Evolutionary conservation across 306 rosid species (phyloP).

Genomic region (Medicago ruthenica): DNA sequence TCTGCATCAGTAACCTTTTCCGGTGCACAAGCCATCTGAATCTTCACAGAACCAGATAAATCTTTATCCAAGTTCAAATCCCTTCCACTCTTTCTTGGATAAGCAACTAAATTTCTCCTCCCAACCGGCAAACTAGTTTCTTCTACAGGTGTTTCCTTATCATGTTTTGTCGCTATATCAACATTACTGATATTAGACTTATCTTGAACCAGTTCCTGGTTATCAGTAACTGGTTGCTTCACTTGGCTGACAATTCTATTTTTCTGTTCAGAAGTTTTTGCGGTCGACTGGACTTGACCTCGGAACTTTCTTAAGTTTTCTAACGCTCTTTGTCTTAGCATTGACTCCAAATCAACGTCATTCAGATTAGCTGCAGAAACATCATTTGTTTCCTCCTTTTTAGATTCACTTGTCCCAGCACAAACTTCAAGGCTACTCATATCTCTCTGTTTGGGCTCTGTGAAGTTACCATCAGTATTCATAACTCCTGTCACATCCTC

Average conservation of each 20-base stretch:
- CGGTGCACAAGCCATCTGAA: conserved; percentile 44
- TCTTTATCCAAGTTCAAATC: conserved; percentile 40
- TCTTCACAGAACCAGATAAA: conserved; percentile 43
- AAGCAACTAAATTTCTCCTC: conserved; percentile 42
- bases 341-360: conserved; percentile 67
- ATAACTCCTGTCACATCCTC: conserved; percentile 51
- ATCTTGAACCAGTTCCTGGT: conserved; percentile 49
- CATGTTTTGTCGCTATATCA: conserved; percentile 40
- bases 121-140: conserved; percentile 38
- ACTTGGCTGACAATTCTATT: conserved; percentile 46
- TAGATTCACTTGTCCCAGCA: conserved; percentile 42
- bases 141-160: conserved; percentile 48
- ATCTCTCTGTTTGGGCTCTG: conserved; percentile 36
- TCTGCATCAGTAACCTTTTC: conserved; percentile 51
- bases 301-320: conserved; percentile 80
- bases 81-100: conserved; percentile 39
- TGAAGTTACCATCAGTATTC: conserved; percentile 39
- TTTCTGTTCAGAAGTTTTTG: conserved; percentile 50
- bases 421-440: conserved; percentile 36
- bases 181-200: conserved; percentile 45
- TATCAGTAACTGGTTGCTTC: conserved; percentile 46
- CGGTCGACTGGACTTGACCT: conserved; percentile 47
- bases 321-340: conserved; percentile 80
- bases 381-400: conserved; percentile 46
- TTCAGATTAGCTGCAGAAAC: conserved; percentile 48